Base-by-base conservation (phyloP, 2,329 filamentous ascomycete species). In the Pyricularia grisea region DNA sequence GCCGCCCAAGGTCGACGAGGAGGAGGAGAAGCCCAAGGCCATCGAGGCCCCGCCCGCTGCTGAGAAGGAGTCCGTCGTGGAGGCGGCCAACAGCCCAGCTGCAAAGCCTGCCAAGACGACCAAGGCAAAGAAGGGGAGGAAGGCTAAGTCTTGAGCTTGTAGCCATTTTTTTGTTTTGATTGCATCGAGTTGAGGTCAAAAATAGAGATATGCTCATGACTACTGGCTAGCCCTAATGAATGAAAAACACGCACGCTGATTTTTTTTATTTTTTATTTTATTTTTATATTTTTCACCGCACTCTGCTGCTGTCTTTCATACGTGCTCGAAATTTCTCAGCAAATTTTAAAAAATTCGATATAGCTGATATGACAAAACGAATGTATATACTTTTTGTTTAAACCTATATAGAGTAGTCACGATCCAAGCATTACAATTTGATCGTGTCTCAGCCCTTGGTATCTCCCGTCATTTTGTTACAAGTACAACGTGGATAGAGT, bases 1-100 rank as follows among this genome's bases (percentile, higher is more conserved):
- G 2, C 31, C 33, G 25, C n/a, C 61, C 25, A 55, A 64, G 25
- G 14, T 75, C 77, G 23, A 36, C 12, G 33, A 17, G 3, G 72
- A 69, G 23, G 76, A 78, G 68, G 77, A 79, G 68, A 72, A 73
- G 36, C 75, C 75, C 27, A 78, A 81, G 73, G 75, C 79, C 28
- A 78, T 82, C 30, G 80, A 82, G 73, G 77, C 74, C 9, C 72
- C 75, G 7, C 73, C 73, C 20, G 68, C 73, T 28, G 70, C 68
- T 12, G 74, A 69, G 69, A 67, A 88, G 79, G 74, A 76, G 31
- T 74, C 78, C 20, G 78, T 61, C 58, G 58, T 25, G 5, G 25
- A 61, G 58, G 58, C 25, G n/a, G 20, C 58, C 58, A 61, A 61
- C 17, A 61, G 58, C n/a, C 58, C 78, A 70, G 75, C 74, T 31